phyloP scores from a whole-genome alignment of 345 rosid species.

The Geranium brycei region DNA sequence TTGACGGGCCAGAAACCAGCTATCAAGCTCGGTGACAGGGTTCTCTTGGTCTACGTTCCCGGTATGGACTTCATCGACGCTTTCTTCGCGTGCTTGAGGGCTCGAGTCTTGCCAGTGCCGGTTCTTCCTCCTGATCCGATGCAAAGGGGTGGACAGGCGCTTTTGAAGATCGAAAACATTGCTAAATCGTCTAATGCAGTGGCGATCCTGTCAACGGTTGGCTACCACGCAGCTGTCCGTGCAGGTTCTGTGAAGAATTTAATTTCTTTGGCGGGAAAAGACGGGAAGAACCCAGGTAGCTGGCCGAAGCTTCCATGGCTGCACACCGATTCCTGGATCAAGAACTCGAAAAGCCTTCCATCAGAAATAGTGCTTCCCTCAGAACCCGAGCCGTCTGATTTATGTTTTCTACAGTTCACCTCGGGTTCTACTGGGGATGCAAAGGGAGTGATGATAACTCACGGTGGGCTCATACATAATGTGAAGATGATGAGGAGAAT shows the following conservation, averaged over 20 bases:
- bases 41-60: conserved; percentile 46
- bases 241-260: conserved; percentile 42
- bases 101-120: conserved; percentile 50
- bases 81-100: conserved; percentile 61
- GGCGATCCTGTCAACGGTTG: conserved; percentile 46
- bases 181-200: conserved; percentile 39
- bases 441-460: conserved; percentile 59
- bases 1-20: conserved; percentile 32
- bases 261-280: conserved; percentile 30
- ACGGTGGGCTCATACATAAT: conserved; percentile 51
- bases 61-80: conserved; percentile 57
- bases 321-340: conserved; percentile 55
- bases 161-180: conserved; percentile 49
- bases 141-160: conserved; percentile 67
- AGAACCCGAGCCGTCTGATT: conserved; percentile 31
- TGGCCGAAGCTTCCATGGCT: conserved; percentile 67
- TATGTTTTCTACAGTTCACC: conserved; percentile 57
- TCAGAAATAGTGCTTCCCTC: conserved; percentile 3
- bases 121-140: conserved; percentile 62
- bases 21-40: conserved; percentile 47
- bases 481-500: conserved; percentile 45
- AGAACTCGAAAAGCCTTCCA: conserved; percentile 20
- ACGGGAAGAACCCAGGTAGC: conserved; percentile 17
- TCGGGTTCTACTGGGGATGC: conserved; percentile 70
- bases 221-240: conserved; percentile 48